These are phyloP conservation scores for Brasenia schreberi DNA, from an alignment of 164 flowering plant species.

Conservation along the genomic window DNA sequence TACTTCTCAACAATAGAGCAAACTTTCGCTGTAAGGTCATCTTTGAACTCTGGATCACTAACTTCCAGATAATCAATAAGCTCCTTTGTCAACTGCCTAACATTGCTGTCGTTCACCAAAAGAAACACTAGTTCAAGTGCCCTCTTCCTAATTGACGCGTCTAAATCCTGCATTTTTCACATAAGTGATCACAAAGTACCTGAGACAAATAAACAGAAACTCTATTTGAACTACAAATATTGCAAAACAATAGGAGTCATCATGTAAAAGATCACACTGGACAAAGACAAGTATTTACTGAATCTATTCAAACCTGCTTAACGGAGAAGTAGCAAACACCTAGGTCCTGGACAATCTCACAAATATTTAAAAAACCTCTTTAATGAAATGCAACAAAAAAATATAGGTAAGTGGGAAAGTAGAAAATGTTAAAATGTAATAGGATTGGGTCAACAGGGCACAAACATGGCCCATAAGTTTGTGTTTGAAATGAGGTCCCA, in stretches of 20 bases:
- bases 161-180: slow-evolving; percentile 58
- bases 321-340: no score
- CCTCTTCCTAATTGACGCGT: slow-evolving; percentile 95
- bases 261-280: background rate
- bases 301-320: no score
- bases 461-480: no score
- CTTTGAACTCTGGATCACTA: slow-evolving; percentile 88
- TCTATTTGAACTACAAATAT: background rate
- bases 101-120: slow-evolving; percentile 87
- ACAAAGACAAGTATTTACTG: background rate
- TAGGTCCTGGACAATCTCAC: no score
- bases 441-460: no score
- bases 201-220: background rate
- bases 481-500: no score
- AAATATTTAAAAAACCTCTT: no score
- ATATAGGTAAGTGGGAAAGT: no score
- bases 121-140: slow-evolving; percentile 93
- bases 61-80: slow-evolving; percentile 91
- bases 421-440: no score
- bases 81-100: slow-evolving; percentile 75
- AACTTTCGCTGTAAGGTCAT: slow-evolving; percentile 90
- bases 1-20: slow-evolving; percentile 96
- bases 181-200: background rate
- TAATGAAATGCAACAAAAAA: no score
- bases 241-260: background rate